A percentile compares a stretch with the other conserved stretches of the same genome.
phyloP scores from a whole-genome alignment of 169 alveolate genomes.

The Cryptosporidium felis region DNA sequence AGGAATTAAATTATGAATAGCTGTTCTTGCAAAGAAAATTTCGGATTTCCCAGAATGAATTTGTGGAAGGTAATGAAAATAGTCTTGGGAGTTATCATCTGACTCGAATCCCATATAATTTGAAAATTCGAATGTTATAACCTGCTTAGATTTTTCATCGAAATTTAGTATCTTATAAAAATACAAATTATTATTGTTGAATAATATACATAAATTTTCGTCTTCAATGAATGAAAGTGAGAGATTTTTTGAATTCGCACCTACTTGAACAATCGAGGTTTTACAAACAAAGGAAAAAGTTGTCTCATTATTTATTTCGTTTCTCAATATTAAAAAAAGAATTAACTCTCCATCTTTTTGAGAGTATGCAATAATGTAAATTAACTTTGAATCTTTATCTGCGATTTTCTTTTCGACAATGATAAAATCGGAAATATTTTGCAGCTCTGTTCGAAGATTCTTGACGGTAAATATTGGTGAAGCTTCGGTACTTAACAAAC shows the following conservation, averaged over 20 bases:
- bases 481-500: neutral
- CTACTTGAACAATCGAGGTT: neutral
- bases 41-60: neutral
- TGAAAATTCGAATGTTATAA: neutral
- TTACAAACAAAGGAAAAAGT: neutral
- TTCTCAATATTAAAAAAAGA: neutral
- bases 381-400: neutral
- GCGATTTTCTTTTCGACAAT: neutral
- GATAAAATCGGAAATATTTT: neutral
- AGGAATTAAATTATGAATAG: neutral
- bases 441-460: neutral
- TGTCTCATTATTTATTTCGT: neutral
- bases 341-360: neutral
- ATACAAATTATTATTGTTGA: neutral
- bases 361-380: constrained; percentile 4
- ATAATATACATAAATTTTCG: neutral
- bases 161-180: constrained; percentile 10
- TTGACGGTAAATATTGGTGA: constrained; percentile 2
- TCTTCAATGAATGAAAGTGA: neutral
- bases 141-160: neutral
- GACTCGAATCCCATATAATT: neutral
- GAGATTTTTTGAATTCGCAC: neutral
- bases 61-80: neutral
- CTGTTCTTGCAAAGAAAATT: constrained; percentile 25
- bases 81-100: neutral